A percentile compares a stretch with the other conserved stretches of the same genome.
These are phyloP conservation scores for Nicotiana undulata DNA, from an alignment of 257 asterid genomes.

Conservation along the genomic window DNA sequence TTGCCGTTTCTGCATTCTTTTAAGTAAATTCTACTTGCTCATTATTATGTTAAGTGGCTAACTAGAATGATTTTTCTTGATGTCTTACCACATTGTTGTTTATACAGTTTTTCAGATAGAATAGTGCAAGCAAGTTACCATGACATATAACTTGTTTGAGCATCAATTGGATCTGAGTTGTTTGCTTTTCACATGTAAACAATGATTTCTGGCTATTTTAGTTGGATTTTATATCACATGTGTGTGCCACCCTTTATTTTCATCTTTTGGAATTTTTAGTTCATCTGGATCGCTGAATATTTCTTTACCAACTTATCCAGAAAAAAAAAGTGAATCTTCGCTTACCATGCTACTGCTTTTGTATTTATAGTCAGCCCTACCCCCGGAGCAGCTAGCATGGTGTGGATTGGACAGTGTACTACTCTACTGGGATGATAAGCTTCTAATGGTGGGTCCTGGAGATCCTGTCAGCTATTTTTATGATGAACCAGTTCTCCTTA, in stretches of 20 bases:
- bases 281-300: not conserved
- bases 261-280: not conserved
- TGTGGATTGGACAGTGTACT: conserved; percentile 93
- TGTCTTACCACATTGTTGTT: not conserved
- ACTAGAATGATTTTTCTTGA: not conserved
- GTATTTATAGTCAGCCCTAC: conserved; percentile 66
- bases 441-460: conserved; percentile 95
- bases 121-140: no score
- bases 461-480: conserved; percentile 86
- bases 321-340: not conserved
- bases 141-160: no score
- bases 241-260: not conserved
- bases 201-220: not conserved
- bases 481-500: conserved; percentile 77
- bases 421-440: conserved; percentile 93
- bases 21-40: not conserved
- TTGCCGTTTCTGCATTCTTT: not conserved
- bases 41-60: not conserved
- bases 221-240: not conserved
- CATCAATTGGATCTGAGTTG: not conserved
- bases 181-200: not conserved
- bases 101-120: no score
- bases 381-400: conserved; percentile 97
- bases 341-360: not conserved
- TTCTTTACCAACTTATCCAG: not conserved